These are phyloP conservation scores for Trametopsis cervina DNA, from an alignment of 768 basidiomycete species.

Conservation along the genomic window DNA sequence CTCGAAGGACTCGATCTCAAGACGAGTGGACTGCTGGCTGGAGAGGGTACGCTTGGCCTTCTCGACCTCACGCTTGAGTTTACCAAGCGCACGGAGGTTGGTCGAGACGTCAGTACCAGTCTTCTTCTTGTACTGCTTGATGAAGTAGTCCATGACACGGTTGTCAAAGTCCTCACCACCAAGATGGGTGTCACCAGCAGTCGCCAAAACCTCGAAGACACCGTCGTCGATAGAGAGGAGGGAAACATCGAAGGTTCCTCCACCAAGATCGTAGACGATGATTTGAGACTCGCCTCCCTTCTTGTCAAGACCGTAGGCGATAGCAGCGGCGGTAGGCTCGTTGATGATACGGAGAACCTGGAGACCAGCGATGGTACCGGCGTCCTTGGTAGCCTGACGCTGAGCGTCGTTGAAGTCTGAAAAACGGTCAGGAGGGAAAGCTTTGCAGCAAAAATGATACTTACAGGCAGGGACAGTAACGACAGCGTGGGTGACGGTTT, in stretches of 20 bases:
- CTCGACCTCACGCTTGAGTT: slow-evolving; percentile 64
- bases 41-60: slow-evolving; percentile 69
- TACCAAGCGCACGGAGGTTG: slow-evolving; percentile 59
- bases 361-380: slow-evolving; percentile 33
- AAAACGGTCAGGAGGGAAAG: too few relatives aligned
- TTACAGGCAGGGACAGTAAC: slow-evolving; percentile 94
- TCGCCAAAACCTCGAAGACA: slow-evolving; percentile 51
- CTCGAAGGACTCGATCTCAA: slow-evolving; percentile 96
- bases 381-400: slow-evolving; percentile 96
- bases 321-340: slow-evolving; percentile 43
- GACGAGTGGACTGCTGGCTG: slow-evolving; percentile 85
- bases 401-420: slow-evolving; percentile 97
- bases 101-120: slow-evolving; percentile 50
- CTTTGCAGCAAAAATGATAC: too few relatives aligned
- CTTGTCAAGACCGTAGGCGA: slow-evolving; percentile 43
- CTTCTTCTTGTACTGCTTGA: slow-evolving; percentile 62
- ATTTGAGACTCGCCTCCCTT: slow-evolving; percentile 42
- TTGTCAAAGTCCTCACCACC: slow-evolving; percentile 50
- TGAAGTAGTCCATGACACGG: slow-evolving; percentile 63
- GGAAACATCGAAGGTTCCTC: slow-evolving; percentile 57
- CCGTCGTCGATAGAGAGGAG: slow-evolving; percentile 51
- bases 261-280: slow-evolving; percentile 53
- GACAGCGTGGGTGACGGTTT: slow-evolving; percentile 94
- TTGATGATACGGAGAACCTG: slow-evolving; percentile 42
- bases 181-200: slow-evolving; percentile 56